Evolutionary conservation across 1,284 basidiomycete species (phyloP), one percentile per base, ranked within the genome.

Genomic region (Grifola frondosa): DNA sequence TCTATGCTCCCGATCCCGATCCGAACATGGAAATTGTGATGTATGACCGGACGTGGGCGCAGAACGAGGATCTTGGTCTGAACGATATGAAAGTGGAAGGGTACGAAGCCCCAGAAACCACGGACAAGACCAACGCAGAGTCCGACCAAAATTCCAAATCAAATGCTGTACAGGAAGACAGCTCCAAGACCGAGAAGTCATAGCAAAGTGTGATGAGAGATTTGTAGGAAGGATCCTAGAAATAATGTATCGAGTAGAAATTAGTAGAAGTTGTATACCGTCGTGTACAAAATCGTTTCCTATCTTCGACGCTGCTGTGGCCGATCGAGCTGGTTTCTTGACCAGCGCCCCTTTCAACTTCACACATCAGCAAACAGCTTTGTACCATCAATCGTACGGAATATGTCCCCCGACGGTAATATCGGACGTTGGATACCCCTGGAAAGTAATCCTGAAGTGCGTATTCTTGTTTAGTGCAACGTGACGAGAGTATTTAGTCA

Each of bases 71-170:
- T 42, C 73, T 99, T 9, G 97, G 97, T 1, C 64, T 99, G 60
- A 98, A 97, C 62, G 97, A 99, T 63, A 99, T 99, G 70, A 88
- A 91, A 53, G 84, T 97, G 5, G 92, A 96, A 61, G 82, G 81
- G 1, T 96, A 95, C 61, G 81, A 83, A 50, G 66, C n/a, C n/a
- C n/a, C 71, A 20, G 68, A 63, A 42, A 50, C 50, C 32, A 25
- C 45, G 50, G 20, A 40, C 6, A 23, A 34, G n/a, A 17, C 30
- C 13, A 31, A n/a, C 13, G 30, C 30, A 17, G 13, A 13, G n/a
- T n/a, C n/a, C n/a, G n/a, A n/a, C n/a, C n/a, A n/a, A n/a, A n/a
- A n/a, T n/a, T n/a, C n/a, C n/a, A n/a, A n/a, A n/a, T n/a, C n/a
- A n/a, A n/a, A 45, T 22, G 51, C 48, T 12, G 46, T 46, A n/a